Percentiles rank a stretch among this genome's conserved stretches.
Conservation (phyloP, 2,329 filamentous ascomycete genomes). For the Colletotrichum lupini region DNA sequence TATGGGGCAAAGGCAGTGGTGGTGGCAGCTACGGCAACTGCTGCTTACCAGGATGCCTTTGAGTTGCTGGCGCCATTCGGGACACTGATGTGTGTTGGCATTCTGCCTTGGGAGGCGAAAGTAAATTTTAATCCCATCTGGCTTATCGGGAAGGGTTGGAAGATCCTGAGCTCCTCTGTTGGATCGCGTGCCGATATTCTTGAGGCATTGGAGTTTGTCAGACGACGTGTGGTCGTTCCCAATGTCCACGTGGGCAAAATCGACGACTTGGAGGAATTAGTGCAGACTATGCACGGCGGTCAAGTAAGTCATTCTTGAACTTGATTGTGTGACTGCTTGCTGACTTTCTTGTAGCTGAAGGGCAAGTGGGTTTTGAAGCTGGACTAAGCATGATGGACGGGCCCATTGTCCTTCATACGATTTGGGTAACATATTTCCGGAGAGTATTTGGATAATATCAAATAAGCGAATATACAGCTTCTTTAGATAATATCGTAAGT, state of each 20-base stretch:
- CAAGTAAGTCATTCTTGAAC: background rate
- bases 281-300: constrained; percentile 19
- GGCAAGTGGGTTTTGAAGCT: constrained; percentile 30
- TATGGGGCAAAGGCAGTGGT: constrained; percentile 43
- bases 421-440: background rate
- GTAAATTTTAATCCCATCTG: constrained; percentile 46
- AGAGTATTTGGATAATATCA: background rate
- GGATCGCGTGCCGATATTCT: constrained; percentile 51
- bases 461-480: background rate
- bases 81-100: constrained; percentile 52
- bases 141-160: constrained; percentile 48
- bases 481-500: background rate
- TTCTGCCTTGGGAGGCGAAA: constrained; percentile 41
- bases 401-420: background rate
- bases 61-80: constrained; percentile 50
- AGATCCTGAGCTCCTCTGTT: constrained; percentile 48
- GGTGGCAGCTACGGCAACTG: constrained; percentile 43
- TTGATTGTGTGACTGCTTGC: background rate
- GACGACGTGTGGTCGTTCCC: constrained; percentile 35
- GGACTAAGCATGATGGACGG: background rate
- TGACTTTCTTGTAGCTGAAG: background rate
- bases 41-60: constrained; percentile 48
- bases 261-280: constrained; percentile 35
- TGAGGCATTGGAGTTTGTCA: constrained; percentile 54
- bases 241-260: constrained; percentile 41